Percentiles rank a stretch among this genome's conserved stretches.
Evolutionary conservation across 2,329 filamentous ascomycete species (phyloP).

Genomic region (Colletotrichum liriopes): DNA sequence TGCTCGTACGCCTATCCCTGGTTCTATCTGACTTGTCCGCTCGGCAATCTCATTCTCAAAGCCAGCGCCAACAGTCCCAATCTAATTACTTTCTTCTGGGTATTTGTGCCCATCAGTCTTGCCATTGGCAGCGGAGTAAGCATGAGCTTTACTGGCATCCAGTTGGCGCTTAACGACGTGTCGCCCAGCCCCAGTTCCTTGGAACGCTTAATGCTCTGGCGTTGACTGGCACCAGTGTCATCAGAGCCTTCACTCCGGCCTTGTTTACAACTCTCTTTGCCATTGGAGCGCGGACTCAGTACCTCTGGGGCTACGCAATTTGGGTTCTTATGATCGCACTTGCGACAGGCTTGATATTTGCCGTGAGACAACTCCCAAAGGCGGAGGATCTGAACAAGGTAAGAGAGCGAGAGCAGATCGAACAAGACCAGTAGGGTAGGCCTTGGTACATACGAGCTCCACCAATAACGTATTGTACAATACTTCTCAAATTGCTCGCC

Average conservation of each 20-base stretch:
- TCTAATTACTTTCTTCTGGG: conserved; percentile 69
- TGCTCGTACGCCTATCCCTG: conserved; percentile 72
- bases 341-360: conserved; percentile 5
- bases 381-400: background rate
- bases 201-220: conserved; percentile 74
- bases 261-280: conserved; percentile 79
- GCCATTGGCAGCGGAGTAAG: conserved; percentile 74
- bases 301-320: conserved; percentile 70
- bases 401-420: background rate
- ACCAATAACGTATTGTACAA: background rate
- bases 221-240: conserved; percentile 75
- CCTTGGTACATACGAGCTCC: background rate
- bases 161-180: conserved; percentile 83
- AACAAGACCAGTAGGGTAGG: background rate
- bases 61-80: conserved; percentile 55
- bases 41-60: conserved; percentile 72
- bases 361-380: conserved; percentile 16
- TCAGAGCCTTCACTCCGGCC: conserved; percentile 78
- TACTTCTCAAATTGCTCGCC: background rate
- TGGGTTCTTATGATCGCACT: conserved; percentile 23
- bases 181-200: conserved; percentile 74
- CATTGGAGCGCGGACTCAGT: conserved; percentile 73
- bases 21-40: conserved; percentile 71
- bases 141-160: conserved; percentile 80
- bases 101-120: conserved; percentile 53